A percentile compares a stretch with the other conserved stretches of the same genome.
Conservation (phyloP, 108 stramenopile genomes). For the Skeletonema potamos region DNA sequence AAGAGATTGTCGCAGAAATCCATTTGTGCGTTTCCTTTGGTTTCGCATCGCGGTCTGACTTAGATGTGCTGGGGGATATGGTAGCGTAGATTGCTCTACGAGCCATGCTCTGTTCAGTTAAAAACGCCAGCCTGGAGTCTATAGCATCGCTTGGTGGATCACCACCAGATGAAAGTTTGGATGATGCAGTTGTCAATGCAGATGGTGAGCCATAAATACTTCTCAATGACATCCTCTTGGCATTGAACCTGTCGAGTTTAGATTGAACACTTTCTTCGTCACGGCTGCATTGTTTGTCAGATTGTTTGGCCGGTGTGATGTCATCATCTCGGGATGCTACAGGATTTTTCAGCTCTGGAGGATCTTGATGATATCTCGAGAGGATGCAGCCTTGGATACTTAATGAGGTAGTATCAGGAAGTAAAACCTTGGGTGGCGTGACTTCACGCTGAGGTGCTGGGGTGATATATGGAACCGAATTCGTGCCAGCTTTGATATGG, state of each 20-base stretch:
- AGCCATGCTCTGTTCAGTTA: constrained; percentile 14
- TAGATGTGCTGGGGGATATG: neutral
- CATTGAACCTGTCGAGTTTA: constrained; percentile 7
- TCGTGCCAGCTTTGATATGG: no score
- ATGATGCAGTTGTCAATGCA: neutral
- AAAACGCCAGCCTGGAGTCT: neutral
- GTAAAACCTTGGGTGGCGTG: neutral
- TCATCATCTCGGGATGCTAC: neutral
- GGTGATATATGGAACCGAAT: no score
- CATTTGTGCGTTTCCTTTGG: neutral
- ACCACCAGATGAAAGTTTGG: neutral
- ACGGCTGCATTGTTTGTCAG: neutral
- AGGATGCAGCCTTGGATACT: neutral
- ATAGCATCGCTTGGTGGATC: neutral
- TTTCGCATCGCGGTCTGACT: neutral
- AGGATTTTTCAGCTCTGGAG: neutral
- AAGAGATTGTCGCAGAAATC: neutral
- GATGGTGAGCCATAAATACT: neutral
- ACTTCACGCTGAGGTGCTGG: no score
- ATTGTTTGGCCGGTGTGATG: neutral
- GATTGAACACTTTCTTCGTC: constrained; percentile 1
- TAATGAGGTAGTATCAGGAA: neutral
- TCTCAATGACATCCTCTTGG: constrained; percentile 7
- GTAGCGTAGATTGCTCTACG: neutral
- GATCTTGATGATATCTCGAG: neutral